Percentiles rank a stretch among this genome's conserved stretches.
Evolutionary conservation across 805 yeast species (phyloP).

Genomic region (Naumovozyma baii): DNA sequence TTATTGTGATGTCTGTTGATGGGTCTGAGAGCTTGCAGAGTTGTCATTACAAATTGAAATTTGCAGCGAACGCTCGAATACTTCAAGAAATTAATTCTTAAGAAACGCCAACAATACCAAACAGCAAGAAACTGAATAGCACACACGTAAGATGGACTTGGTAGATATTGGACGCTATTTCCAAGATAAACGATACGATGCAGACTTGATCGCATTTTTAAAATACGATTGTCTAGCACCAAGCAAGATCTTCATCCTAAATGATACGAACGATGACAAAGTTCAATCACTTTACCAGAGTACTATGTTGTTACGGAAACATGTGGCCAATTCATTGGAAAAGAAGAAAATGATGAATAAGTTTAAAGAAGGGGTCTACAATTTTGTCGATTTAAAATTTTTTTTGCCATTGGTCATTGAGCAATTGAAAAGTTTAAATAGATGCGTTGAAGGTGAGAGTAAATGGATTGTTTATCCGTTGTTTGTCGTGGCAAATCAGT

Average conservation of each 20-base stretch:
- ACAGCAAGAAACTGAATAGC: not conserved
- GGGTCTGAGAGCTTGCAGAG: no score
- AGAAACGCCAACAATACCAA: no score
- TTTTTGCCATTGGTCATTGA: constrained; percentile 22
- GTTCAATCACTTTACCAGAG: constrained; percentile 12
- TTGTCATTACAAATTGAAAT: not conserved
- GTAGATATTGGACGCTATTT: constrained; percentile 10
- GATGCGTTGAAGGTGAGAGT: constrained; percentile 37
- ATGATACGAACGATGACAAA: constrained; percentile 1
- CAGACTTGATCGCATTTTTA: constrained; percentile 9
- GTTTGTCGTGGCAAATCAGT: constrained; percentile 15
- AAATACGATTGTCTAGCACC: constrained; percentile 1
- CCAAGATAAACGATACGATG: constrained; percentile 7
- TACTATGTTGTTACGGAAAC: not conserved
- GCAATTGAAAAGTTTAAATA: constrained; percentile 37
- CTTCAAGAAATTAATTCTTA: no score
- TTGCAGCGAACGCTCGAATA: not conserved
- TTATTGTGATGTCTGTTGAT: no score
- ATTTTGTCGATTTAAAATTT: not conserved
- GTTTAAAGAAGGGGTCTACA: not conserved
- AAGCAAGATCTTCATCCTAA: not conserved
- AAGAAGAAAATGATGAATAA: not conserved
- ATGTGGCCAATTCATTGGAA: constrained; percentile 3
- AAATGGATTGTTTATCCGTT: constrained; percentile 11
- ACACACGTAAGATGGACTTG: no score